Evolutionary conservation across 768 basidiomycete genomes (phyloP).

Genomic region (Amanita rubescens): DNA sequence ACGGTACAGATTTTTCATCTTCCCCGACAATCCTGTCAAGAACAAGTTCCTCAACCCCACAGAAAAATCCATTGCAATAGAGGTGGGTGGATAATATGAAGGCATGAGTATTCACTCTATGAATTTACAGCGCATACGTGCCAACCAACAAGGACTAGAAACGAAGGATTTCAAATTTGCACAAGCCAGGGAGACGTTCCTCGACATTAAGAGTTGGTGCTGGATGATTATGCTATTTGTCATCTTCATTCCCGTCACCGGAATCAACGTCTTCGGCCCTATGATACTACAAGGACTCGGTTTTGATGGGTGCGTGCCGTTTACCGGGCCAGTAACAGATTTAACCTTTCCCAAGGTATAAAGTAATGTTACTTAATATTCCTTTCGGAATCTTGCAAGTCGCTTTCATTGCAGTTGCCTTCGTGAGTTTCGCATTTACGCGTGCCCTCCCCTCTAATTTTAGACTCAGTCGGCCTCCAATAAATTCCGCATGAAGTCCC

Average conservation of each 20-base stretch:
- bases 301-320: constrained; percentile 19
- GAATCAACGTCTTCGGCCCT: constrained; percentile 22
- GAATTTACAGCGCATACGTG: constrained; percentile 19
- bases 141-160: constrained; percentile 29
- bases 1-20: constrained; percentile 22
- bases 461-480: constrained; percentile 22
- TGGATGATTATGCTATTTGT: constrained; percentile 23
- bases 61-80: constrained; percentile 25
- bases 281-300: constrained; percentile 26
- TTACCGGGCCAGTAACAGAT: not conserved
- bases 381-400: constrained; percentile 25
- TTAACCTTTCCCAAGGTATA: constrained; percentile 13
- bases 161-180: constrained; percentile 24
- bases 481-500: constrained; percentile 20
- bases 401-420: constrained; percentile 17
- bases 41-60: constrained; percentile 23
- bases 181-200: constrained; percentile 24
- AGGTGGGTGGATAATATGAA: constrained; percentile 14
- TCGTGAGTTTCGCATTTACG: constrained; percentile 14
- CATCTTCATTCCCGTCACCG: constrained; percentile 18
- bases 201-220: constrained; percentile 28
- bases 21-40: constrained; percentile 26
- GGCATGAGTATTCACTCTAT: not conserved
- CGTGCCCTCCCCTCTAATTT: not conserved
- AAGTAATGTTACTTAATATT: constrained; percentile 24